Base-by-base conservation (phyloP, 495 filamentous ascomycete species). In the Aspergillus biplanus region DNA sequence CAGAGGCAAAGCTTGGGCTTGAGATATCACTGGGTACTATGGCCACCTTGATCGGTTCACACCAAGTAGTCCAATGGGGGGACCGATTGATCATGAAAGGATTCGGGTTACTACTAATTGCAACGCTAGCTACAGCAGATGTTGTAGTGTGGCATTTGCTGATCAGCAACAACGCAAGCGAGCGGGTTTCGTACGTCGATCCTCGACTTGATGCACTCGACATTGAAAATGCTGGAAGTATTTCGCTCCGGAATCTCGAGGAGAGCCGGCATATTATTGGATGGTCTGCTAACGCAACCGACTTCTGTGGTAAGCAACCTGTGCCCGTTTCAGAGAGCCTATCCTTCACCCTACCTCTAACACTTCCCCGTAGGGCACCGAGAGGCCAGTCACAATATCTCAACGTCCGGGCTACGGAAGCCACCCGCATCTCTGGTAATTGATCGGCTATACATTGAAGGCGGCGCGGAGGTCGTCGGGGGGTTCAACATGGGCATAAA, bases 121-220 rank as follows among this genome's bases (percentile, higher is more conserved):
- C 52, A 13, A 56, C 52, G 6, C 16, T 34, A 1, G n/a, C n/a
- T 34, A 56, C 52, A 12, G 16, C 13, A 11, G 12, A 37, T 13
- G 31, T 31, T 34, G 34, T 35, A 7, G 11, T 56, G n/a, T 56
- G 52, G 52, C 52, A 56, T 37, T 16, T 56, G 15, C n/a, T 56
- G 7, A 35, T 15, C 33, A 56, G 33, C 15, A 13, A 9, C 2
- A 37, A 21, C 21, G 3, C 33, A 13, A 33, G n/a, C 34, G 31
- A 56, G n/a, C 18, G 49, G n/a, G n/a, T 56, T 11, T 56, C 52
- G 7, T 56, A 56, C 33, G n/a, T 56, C 15, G 52, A 56, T n/a
- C 31, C 32, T 56, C 52, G 52, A 16, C 31, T 56, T 33, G 32
- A 56, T 56, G 21, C 31, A 9, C 8, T 56, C 13, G 13, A 13